phyloP scores from a whole-genome alignment of 2,329 filamentous ascomycete genomes.

The Ceratocystis diversiconidia region DNA sequence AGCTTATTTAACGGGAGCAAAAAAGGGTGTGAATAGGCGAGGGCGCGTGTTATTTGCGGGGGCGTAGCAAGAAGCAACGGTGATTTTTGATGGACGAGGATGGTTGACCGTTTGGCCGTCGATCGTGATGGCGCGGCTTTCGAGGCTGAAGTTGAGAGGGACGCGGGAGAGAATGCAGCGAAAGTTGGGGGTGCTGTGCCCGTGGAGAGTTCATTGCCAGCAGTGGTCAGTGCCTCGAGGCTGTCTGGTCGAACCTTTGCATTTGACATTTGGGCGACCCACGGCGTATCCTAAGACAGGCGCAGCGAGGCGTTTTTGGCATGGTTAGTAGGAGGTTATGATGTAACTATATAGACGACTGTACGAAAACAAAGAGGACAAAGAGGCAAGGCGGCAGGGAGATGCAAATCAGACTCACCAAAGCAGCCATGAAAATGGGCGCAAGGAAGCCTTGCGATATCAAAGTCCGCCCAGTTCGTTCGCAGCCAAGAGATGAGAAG shows the following conservation, averaged over 20 bases:
- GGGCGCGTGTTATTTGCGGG: conserved; percentile 80
- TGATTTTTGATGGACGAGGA: conserved; percentile 93
- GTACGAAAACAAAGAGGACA: neutral
- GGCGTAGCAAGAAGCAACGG: conserved; percentile 85
- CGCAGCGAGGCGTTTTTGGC: no score
- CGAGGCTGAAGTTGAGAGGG: conserved; percentile 41
- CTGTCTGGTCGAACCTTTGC: conserved; percentile 17
- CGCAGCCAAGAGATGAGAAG: neutral
- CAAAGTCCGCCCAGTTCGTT: no score
- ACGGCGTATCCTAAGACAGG: conserved; percentile 18
- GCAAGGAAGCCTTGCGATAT: conserved; percentile 5
- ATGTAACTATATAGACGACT: neutral
- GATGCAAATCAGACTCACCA: conserved; percentile 11
- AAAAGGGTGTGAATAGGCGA: conserved; percentile 94
- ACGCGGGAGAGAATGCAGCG: conserved; percentile 79
- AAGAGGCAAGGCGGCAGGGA: neutral
- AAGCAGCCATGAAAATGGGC: conserved; percentile 14
- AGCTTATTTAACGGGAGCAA: conserved; percentile 76
- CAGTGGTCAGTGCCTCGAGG: conserved; percentile 14
- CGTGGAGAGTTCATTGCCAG: conserved; percentile 19
- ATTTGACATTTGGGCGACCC: conserved; percentile 20
- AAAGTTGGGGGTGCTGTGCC: conserved; percentile 51
- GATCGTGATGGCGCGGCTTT: conserved; percentile 41
- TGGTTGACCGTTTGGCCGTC: conserved; percentile 60
- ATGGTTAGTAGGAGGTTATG: conserved; percentile 5